These are phyloP conservation scores for Podospora didyma DNA, from an alignment of 495 filamentous ascomycete genomes.

Conservation along the genomic window DNA sequence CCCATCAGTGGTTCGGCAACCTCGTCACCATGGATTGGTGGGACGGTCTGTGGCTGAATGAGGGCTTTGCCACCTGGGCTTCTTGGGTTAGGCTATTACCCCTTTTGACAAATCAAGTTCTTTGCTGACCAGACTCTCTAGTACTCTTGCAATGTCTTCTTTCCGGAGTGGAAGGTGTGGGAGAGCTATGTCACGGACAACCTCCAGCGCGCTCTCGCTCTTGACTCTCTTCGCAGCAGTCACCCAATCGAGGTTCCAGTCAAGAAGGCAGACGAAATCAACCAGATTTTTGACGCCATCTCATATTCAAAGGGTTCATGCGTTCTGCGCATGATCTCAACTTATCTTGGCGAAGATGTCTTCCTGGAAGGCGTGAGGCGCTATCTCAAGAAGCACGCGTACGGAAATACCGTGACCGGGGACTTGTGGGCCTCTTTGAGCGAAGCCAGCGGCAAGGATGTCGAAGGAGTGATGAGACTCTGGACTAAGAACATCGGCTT, in stretches of 20 bases:
- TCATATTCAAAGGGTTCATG: constrained; percentile 97
- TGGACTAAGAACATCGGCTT: constrained; percentile 79
- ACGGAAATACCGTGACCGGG: constrained; percentile 75
- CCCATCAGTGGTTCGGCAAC: constrained; percentile 99
- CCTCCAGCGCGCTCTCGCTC: constrained; percentile 77
- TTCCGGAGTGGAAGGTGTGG: constrained; percentile 99
- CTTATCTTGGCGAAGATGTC: constrained; percentile 84
- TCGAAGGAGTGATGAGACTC: constrained; percentile 71
- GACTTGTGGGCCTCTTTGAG: constrained; percentile 90
- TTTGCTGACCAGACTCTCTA: constrained; percentile 24
- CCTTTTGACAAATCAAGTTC: too few species aligned
- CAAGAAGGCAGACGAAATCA: constrained; percentile 90
- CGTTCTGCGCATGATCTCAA: constrained; percentile 95
- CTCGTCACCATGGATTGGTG: constrained; percentile 99
- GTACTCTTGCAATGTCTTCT: constrained; percentile 81
- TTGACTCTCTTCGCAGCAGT: constrained; percentile 89
- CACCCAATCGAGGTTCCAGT: constrained; percentile 98
- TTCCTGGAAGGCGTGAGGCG: constrained; percentile 90
- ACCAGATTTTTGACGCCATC: constrained; percentile 98
- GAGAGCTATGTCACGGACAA: constrained; percentile 88
- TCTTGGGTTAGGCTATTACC: constrained; percentile 19
- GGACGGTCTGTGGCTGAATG: constrained; percentile 98
- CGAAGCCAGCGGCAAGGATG: constrained; percentile 86
- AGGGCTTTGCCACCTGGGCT: constrained; percentile 94
- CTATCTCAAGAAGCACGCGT: constrained; percentile 95